A percentile compares a stretch with the other conserved stretches of the same genome.
phyloP scores from a whole-genome alignment of 1,139 yeast species.

The Geotrichum candidum region DNA sequence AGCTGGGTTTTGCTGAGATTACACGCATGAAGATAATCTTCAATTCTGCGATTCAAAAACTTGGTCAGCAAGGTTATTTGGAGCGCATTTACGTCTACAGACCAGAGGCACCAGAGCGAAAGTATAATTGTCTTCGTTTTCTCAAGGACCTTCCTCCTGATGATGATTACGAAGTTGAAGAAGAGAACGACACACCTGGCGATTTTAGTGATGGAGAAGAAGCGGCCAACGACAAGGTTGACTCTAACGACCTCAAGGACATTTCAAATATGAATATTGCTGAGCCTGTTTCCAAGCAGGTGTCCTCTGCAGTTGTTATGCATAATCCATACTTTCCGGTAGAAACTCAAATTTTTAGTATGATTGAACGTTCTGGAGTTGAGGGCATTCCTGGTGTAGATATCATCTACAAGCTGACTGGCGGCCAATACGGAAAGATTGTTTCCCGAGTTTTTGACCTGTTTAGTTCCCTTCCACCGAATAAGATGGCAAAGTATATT shows the following conservation, averaged over 20 bases:
- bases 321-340: conserved; percentile 56
- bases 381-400: conserved; percentile 57
- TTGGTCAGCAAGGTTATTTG: conserved; percentile 50
- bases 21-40: conserved; percentile 45
- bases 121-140: conserved; percentile 56
- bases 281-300: not conserved
- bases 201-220: conserved; percentile 31
- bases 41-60: conserved; percentile 45
- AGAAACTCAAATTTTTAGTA: conserved; percentile 54
- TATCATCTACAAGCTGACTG: conserved; percentile 46
- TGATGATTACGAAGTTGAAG: conserved; percentile 24
- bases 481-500: conserved; percentile 19
- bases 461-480: conserved; percentile 37
- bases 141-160: conserved; percentile 44
- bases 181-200: conserved; percentile 36
- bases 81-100: conserved; percentile 55
- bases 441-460: conserved; percentile 47
- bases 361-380: conserved; percentile 38
- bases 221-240: conserved; percentile 29
- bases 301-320: conserved; percentile 12
- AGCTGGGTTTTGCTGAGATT: conserved; percentile 47
- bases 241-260: conserved; percentile 5
- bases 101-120: conserved; percentile 41
- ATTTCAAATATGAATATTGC: conserved; percentile 6
- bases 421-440: conserved; percentile 47